phyloP scores from a whole-genome alignment of 352 stramenopile species.

The Pythium apleroticum region DNA sequence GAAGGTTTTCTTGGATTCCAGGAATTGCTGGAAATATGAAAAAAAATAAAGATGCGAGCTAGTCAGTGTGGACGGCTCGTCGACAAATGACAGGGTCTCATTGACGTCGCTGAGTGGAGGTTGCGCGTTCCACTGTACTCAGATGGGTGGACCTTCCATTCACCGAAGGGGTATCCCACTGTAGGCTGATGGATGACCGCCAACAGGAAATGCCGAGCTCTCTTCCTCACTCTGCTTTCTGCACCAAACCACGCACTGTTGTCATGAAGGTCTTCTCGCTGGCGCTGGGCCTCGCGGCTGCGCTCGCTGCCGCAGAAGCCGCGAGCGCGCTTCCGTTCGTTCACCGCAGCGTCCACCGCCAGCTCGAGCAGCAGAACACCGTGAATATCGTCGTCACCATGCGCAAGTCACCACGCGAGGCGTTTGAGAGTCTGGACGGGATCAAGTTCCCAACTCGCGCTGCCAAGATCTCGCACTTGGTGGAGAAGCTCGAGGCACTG shows the following conservation, averaged over 20 bases:
- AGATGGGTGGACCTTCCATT: neutral
- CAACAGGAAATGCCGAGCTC: too few species aligned
- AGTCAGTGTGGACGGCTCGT: too few species aligned
- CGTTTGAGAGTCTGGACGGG: neutral
- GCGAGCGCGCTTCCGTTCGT: neutral
- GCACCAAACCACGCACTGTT: neutral
- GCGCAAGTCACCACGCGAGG: neutral
- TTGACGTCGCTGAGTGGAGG: constrained; percentile 7
- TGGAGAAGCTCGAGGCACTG: neutral
- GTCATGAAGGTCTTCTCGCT: neutral
- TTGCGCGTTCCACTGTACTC: neutral
- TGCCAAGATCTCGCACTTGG: neutral
- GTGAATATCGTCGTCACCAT: constrained; percentile 4
- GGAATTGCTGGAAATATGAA: too few species aligned
- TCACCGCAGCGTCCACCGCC: constrained; percentile 1
- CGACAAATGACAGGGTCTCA: too few species aligned
- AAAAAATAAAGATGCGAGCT: too few species aligned
- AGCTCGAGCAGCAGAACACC: constrained; percentile 1
- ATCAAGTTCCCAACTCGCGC: neutral
- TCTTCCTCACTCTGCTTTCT: neutral
- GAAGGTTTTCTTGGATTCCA: too few species aligned
- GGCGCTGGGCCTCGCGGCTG: neutral
- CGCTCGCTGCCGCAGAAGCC: neutral
- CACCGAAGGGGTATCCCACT: neutral
- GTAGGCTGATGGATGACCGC: neutral